Base-by-base conservation (phyloP, 768 basidiomycete species). In the Nidularia pulvinata region DNA sequence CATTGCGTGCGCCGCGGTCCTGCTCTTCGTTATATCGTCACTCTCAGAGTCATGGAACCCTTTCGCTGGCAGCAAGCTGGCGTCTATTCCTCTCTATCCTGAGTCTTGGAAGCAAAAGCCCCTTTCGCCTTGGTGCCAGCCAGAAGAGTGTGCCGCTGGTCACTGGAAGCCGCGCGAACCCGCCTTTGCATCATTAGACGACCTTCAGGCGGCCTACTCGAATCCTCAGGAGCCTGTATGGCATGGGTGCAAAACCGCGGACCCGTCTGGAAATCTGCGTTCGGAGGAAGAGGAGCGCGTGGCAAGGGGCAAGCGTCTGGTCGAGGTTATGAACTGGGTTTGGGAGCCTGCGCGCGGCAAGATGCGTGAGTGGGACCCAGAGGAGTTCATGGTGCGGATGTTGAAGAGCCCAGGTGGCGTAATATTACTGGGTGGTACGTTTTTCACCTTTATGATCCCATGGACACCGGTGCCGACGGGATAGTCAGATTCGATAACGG, bases 241-340 rank as follows among this genome's bases (percentile, higher is more conserved):
- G 66, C 62, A 59, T 33, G 66, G 68, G 19, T 69, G 68, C 56
- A 57, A 51, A 22, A 53, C 57, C 36, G 57, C 64, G 6, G 54
- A 57, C 10, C 59, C 57, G 4, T 43, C 59, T 3, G n/a, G n/a
- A 37, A 34, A n/a, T 39, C 9, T 6, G 52, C 42, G 13, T 53
- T 50, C 7, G 35, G 55, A 48, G n/a, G 58, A 57, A 6, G 56
- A 61, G 42, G 56, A 51, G 16, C 59, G 54, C 33, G 57, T 62
- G 5, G 59, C 65, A n/a, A 64, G 61, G 47, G n/a, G n/a, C n/a
- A 61, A 64, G 16, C 57, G 66, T 33, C 51, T 69, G 44, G 58
- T 69, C 59, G 60, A 67, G 30, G 57, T 66, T 25, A 62, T 65
- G 60, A 69, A 65, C 55, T 69, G 64, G 65, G 63, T 56, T n/a